Evolutionary conservation across 73 alveolate species (phyloP), one percentile per base, ranked within the genome.

Genomic region (Breviolum minutum): DNA sequence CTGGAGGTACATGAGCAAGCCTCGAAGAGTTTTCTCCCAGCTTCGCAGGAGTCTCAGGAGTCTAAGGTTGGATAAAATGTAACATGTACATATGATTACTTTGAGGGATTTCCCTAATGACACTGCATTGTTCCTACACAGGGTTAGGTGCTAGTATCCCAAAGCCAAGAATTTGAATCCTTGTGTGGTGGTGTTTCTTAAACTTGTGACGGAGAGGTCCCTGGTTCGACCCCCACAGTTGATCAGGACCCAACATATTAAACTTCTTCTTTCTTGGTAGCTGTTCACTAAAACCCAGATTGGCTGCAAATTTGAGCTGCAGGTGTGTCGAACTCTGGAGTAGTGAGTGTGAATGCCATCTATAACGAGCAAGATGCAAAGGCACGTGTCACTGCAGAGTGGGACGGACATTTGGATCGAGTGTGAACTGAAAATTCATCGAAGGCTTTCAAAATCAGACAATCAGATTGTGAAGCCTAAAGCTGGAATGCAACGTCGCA

Each of bases 281-380:
- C 24, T 13, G 74, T 66, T 11, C 24, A 66, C 17, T 66, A 17
- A 11, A 66, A 66, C 11, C 24, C 74, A 13, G 17, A 68, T 68
- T 22, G n/a, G n/a, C 24, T 22, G 77, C 8, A 14, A 6, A 68
- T 68, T 14, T 68, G 17, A 22, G 40, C 63, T 20, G 70, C 40
- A 89, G 96, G 96, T 60, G 97, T 90, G 32, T 70, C 97, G 54
- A 90, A 73, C 88, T 70, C 97, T 32, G 97, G 97, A 61, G 70
- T 77, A 40, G 76, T 29, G 20, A 71, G 88, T 73, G 97, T 90
- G 29, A 90, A 90, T 63, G 97, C 84, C 61, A 60, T 90, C 63
- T 90, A 90, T 76, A 71, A 60, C 19, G 87, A 90, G 97, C 63
- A 87, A 81, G 88, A 90, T 71, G 77, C 97, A 30, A 71, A 90